Conservation (phyloP, 352 stramenopile genomes). For the Globisporangium apiculatum region DNA sequence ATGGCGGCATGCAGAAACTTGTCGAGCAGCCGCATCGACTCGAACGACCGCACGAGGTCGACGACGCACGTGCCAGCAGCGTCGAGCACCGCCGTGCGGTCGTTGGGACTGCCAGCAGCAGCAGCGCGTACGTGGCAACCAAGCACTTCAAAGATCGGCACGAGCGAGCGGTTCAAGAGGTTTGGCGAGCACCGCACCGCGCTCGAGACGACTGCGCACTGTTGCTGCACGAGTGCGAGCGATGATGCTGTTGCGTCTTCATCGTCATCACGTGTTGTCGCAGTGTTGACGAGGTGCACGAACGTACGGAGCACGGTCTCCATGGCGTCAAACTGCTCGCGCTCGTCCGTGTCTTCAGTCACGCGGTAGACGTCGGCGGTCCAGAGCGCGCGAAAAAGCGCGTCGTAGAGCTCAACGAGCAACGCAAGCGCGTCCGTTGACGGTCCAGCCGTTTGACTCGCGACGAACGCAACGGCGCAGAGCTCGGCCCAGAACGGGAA, state of each 20-base stretch:
- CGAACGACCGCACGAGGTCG: slow-evolving; percentile 63
- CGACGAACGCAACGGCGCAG: slow-evolving; percentile 46
- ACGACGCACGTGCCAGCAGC: slow-evolving; percentile 34
- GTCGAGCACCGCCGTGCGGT: neutral
- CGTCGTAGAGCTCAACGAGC: slow-evolving; percentile 41
- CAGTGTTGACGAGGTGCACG: slow-evolving; percentile 16
- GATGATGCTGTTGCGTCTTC: neutral
- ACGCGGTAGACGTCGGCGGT: slow-evolving; percentile 76
- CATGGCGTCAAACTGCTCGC: slow-evolving; percentile 75
- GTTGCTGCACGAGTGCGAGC: slow-evolving; percentile 12
- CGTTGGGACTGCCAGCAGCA: neutral
- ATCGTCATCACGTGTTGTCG: neutral
- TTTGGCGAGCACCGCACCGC: slow-evolving; percentile 73
- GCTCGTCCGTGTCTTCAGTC: slow-evolving; percentile 79
- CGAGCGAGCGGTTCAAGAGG: slow-evolving; percentile 55
- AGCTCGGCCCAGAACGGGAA: slow-evolving; percentile 87
- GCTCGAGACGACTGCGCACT: slow-evolving; percentile 46
- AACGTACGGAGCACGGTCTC: slow-evolving; percentile 65
- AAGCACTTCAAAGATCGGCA: slow-evolving; percentile 55
- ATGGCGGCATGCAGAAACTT: slow-evolving; percentile 34
- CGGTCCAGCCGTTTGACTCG: slow-evolving; percentile 21
- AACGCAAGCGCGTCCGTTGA: slow-evolving; percentile 15
- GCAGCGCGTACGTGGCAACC: slow-evolving; percentile 15
- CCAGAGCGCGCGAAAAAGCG: slow-evolving; percentile 61
- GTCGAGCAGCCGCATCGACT: slow-evolving; percentile 81